phyloP scores from a whole-genome alignment of 176 grass and related monocot species.

The Juncus inflexus region DNA sequence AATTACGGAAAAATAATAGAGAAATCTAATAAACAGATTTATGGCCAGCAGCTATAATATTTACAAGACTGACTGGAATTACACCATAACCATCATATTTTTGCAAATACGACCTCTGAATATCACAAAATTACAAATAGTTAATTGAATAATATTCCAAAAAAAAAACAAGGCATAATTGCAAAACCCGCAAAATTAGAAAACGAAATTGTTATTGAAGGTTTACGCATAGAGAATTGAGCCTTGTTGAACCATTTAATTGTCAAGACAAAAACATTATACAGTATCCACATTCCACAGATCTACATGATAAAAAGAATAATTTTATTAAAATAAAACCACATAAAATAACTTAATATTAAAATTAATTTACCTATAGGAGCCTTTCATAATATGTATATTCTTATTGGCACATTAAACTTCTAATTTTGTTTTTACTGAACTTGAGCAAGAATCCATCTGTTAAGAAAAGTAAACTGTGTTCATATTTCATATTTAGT shows the following conservation, averaged over 20 bases:
- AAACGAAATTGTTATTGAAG: not conserved
- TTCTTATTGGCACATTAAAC: constrained; percentile 1
- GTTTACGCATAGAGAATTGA: too few relatives aligned
- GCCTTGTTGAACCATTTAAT: too few relatives aligned
- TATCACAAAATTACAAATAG: constrained; percentile 11
- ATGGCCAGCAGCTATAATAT: constrained; percentile 23
- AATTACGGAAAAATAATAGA: not conserved
- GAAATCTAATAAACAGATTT: not conserved
- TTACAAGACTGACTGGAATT: constrained; percentile 13
- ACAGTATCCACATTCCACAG: too few relatives aligned
- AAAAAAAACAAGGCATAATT: constrained; percentile 10
- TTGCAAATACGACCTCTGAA: constrained; percentile 8
- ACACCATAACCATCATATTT: constrained; percentile 9
- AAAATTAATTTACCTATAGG: too few relatives aligned
- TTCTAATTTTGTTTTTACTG: constrained; percentile 6
- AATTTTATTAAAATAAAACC: too few relatives aligned
- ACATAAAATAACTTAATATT: too few relatives aligned
- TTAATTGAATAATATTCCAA: not conserved
- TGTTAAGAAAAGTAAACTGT: not conserved
- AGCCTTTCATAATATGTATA: constrained; percentile 15
- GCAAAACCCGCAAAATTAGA: not conserved
- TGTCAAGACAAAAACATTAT: too few relatives aligned
- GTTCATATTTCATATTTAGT: not conserved
- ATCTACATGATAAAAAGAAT: too few relatives aligned
- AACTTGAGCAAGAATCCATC: not conserved